phyloP scores from a whole-genome alignment of 2,329 filamentous ascomycete species.

The Balansia obtecta region DNA sequence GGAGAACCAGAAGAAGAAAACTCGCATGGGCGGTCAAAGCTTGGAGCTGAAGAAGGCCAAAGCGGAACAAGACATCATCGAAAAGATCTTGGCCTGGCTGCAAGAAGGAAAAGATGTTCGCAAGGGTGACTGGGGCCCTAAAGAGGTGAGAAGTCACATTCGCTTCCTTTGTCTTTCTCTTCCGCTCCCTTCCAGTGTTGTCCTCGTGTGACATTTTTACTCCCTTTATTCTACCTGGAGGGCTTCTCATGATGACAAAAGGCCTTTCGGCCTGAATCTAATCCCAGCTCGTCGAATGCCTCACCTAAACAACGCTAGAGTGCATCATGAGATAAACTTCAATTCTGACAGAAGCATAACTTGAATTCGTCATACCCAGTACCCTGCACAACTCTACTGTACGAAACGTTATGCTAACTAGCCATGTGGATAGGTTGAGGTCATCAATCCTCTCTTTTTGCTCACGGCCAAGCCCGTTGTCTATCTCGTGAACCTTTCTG shows the following conservation, averaged over 20 bases:
- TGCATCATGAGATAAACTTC: slow-evolving; percentile 77
- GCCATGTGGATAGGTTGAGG: slow-evolving; percentile 58
- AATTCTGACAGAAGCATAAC: slow-evolving; percentile 44
- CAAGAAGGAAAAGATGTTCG: slow-evolving; percentile 87
- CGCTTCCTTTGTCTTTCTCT: slow-evolving; percentile 8
- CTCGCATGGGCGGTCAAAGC: slow-evolving; percentile 82
- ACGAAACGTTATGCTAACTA: slow-evolving; percentile 14
- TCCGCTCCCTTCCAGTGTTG: slow-evolving; percentile 10
- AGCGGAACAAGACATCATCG: slow-evolving; percentile 86
- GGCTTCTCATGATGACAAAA: slow-evolving; percentile 85
- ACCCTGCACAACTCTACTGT: slow-evolving; percentile 7
- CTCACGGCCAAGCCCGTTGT: slow-evolving; percentile 95
- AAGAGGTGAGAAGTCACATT: slow-evolving; percentile 63
- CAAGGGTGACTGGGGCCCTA: slow-evolving; percentile 78
- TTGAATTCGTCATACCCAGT: slow-evolving; percentile 1
- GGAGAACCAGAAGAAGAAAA: slow-evolving; percentile 88
- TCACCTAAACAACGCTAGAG: slow-evolving; percentile 62
- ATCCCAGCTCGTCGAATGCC: slow-evolving; percentile 99
- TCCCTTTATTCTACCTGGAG: not conserved
- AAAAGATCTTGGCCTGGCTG: slow-evolving; percentile 74
- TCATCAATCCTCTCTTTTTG: slow-evolving; percentile 93
- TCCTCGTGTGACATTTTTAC: not conserved
- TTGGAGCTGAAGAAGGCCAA: slow-evolving; percentile 96
- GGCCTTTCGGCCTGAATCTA: slow-evolving; percentile 85
- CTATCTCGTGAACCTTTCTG: slow-evolving; percentile 91